phyloP scores from a whole-genome alignment of 768 basidiomycete genomes.

The Russula brevipes region DNA sequence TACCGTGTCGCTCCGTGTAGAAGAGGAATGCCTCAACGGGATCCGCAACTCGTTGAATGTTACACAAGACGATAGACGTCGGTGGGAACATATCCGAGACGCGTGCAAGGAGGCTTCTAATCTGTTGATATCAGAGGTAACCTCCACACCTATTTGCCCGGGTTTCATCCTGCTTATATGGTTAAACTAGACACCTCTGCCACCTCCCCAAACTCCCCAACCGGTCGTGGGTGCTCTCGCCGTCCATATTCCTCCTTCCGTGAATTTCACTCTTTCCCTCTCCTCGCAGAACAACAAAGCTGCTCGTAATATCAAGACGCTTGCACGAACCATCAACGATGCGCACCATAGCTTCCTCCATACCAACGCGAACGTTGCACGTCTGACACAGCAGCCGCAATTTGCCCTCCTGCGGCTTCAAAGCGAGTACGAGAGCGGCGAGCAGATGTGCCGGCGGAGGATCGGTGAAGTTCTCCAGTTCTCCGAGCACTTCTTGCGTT shows the following conservation, averaged over 20 bases:
- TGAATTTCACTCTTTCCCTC: neutral
- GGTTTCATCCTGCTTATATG: neutral
- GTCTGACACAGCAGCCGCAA: conserved; percentile 4
- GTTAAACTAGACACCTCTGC: neutral
- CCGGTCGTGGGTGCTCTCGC: neutral
- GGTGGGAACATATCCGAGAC: conserved; percentile 16
- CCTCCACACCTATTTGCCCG: too few species aligned
- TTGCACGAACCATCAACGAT: neutral
- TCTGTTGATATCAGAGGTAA: neutral
- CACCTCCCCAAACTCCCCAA: neutral
- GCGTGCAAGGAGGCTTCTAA: conserved; percentile 11
- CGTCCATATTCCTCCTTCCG: too few species aligned
- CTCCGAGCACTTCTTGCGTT: conserved; percentile 4
- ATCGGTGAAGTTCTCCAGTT: conserved; percentile 10
- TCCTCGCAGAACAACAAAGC: conserved; percentile 3
- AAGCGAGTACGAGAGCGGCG: conserved; percentile 8
- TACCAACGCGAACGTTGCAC: neutral
- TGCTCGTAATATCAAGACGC: conserved; percentile 8
- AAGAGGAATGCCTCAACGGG: conserved; percentile 4
- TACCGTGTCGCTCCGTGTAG: conserved; percentile 4
- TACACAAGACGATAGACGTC: conserved; percentile 11
- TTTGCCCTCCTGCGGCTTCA: conserved; percentile 7
- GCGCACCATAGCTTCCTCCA: neutral
- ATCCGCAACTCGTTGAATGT: conserved; percentile 12
- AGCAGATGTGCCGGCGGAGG: neutral